Evolutionary conservation across 129 eudicot species (phyloP).

Genomic region (Calendula officinalis): DNA sequence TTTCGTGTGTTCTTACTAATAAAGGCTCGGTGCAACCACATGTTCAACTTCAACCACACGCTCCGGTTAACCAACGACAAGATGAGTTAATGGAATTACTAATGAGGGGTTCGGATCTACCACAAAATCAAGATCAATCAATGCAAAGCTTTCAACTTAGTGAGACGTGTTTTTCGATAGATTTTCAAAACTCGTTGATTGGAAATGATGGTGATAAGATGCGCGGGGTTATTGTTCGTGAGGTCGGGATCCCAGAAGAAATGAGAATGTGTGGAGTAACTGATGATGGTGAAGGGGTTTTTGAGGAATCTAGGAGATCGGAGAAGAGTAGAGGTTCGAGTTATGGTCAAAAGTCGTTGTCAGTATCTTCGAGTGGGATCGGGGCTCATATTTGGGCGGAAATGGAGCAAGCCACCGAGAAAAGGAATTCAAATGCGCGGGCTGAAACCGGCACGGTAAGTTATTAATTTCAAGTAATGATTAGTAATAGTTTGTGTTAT

Average conservation of each 20-base stretch:
- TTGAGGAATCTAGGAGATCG: constrained; percentile 30
- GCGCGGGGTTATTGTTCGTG: constrained; percentile 8
- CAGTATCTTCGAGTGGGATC: constrained; percentile 30
- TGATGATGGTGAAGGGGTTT: constrained; percentile 10
- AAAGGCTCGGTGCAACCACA: constrained; percentile 18
- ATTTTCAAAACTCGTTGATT: constrained; percentile 47
- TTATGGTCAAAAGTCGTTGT: constrained; percentile 18
- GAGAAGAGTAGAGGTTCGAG: constrained; percentile 23
- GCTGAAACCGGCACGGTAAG: constrained; percentile 34
- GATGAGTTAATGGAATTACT: constrained; percentile 50
- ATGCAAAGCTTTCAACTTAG: constrained; percentile 57
- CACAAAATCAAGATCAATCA: constrained; percentile 27
- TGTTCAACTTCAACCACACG: not conserved
- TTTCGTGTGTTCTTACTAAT: constrained; percentile 49
- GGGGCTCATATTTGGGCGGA: constrained; percentile 52
- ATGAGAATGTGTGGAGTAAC: constrained; percentile 9
- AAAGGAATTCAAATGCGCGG: constrained; percentile 28
- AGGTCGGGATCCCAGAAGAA: constrained; percentile 28
- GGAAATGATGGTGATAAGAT: constrained; percentile 27
- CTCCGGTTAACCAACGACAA: constrained; percentile 15
- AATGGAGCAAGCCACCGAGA: constrained; percentile 39
- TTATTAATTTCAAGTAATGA: not conserved
- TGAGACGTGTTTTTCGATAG: constrained; percentile 67
- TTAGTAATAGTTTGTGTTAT: not conserved
- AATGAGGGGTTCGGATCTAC: constrained; percentile 29